Conservation (phyloP, 2,329 filamentous ascomycete genomes). For the Alternaria conjuncta region DNA sequence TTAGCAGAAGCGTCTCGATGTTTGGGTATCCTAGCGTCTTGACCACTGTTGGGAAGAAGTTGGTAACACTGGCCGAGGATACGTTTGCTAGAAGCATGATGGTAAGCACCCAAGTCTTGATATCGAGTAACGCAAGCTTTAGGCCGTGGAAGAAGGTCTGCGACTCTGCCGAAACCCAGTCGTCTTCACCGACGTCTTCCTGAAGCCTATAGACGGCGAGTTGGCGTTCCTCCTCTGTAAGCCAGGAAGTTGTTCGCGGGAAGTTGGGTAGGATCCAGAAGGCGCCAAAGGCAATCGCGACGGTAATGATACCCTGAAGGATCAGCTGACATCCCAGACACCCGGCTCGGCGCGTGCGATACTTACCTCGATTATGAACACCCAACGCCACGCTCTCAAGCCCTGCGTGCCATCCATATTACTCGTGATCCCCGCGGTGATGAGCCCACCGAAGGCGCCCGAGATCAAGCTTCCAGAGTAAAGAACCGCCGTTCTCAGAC, state of each 20-base stretch:
- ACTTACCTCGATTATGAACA: conserved; percentile 68
- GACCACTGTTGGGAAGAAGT: conserved; percentile 69
- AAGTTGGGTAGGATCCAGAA: conserved; percentile 72
- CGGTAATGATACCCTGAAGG: conserved; percentile 65
- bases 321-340: not conserved
- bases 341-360: not conserved
- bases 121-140: conserved; percentile 48
- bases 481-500: conserved; percentile 68
- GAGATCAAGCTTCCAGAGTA: conserved; percentile 74
- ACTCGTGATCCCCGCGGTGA: conserved; percentile 66
- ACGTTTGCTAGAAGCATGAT: conserved; percentile 50
- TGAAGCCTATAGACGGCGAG: conserved; percentile 47
- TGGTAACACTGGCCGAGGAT: conserved; percentile 48
- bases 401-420: conserved; percentile 67
- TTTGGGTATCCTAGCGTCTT: conserved; percentile 64
- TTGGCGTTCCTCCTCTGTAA: conserved; percentile 49
- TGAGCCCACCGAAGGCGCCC: conserved; percentile 72
- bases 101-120: conserved; percentile 51
- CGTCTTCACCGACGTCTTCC: conserved; percentile 50
- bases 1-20: conserved; percentile 58
- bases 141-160: conserved; percentile 50
- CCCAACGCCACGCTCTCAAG: conserved; percentile 68
- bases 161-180: conserved; percentile 45
- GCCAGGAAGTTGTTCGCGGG: conserved; percentile 57
- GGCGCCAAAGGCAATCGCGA: conserved; percentile 64